These are phyloP conservation scores for Pseudogymnoascus sp. DNA, from an alignment of 2,329 filamentous ascomycete species.

Conservation along the genomic window DNA sequence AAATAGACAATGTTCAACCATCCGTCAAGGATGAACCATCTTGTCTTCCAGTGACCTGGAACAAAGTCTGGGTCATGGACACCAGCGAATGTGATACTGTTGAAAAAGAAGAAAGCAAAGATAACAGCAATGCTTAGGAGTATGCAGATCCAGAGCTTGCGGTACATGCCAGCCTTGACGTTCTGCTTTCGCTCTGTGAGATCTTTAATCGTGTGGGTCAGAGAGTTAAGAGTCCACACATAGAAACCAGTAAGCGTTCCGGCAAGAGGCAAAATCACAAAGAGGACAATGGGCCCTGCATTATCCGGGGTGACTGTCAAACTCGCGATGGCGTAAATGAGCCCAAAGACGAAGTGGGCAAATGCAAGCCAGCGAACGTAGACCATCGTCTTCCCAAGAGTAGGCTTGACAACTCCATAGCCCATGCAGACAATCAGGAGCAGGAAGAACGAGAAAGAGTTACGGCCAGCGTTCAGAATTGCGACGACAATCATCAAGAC, in stretches of 20 bases:
- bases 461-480: conserved; percentile 83
- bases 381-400: conserved; percentile 86
- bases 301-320: conserved; percentile 82
- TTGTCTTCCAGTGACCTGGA: conserved; percentile 91
- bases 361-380: conserved; percentile 86
- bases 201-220: conserved; percentile 92
- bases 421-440: conserved; percentile 98
- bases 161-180: conserved; percentile 92
- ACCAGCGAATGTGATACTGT: conserved; percentile 89
- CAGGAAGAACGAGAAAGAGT: conserved; percentile 97
- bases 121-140: conserved; percentile 87
- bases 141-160: conserved; percentile 97
- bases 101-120: conserved; percentile 98
- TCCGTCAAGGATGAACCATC: conserved; percentile 95
- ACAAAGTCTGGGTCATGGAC: conserved; percentile 80
- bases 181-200: conserved; percentile 90
- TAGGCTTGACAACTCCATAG: conserved; percentile 93
- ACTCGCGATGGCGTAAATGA: conserved; percentile 86
- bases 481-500: conserved; percentile 86
- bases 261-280: conserved; percentile 87
- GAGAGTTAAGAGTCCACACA: conserved; percentile 94
- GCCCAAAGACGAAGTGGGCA: conserved; percentile 87
- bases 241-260: conserved; percentile 94
- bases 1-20: conserved; percentile 97
- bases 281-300: conserved; percentile 79